phyloP scores from a whole-genome alignment of 2,329 filamentous ascomycete genomes.

The Aspergillus eucalypticola region DNA sequence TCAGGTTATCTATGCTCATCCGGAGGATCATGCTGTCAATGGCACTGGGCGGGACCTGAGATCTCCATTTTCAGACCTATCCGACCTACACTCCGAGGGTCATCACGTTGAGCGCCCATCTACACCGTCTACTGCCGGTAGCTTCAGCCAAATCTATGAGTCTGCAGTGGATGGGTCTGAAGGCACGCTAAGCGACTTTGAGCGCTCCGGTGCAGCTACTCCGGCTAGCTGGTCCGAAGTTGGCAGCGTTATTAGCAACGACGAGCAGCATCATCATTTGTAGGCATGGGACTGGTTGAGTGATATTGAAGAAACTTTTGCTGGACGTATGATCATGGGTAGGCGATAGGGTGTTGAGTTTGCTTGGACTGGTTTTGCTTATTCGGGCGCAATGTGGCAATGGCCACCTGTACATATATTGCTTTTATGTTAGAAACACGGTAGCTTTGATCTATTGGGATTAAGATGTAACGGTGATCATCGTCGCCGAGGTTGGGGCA shows the following conservation, averaged over 20 bases:
- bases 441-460: neutral
- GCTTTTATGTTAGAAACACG: neutral
- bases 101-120: constrained; percentile 33
- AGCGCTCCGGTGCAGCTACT: constrained; percentile 35
- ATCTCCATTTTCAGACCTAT: constrained; percentile 26
- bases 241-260: constrained; percentile 46
- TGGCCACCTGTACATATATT: neutral
- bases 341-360: neutral
- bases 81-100: constrained; percentile 18
- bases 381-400: neutral
- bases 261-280: constrained; percentile 36
- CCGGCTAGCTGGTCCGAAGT: constrained; percentile 49
- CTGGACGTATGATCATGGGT: neutral
- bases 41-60: constrained; percentile 17
- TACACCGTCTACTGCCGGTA: constrained; percentile 40
- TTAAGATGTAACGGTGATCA: neutral
- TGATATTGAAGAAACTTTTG: neutral
- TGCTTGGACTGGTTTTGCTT: neutral
- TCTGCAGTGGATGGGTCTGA: constrained; percentile 35
- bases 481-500: neutral
- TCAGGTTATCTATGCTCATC: constrained; percentile 37
- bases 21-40: constrained; percentile 23
- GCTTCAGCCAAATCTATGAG: constrained; percentile 40
- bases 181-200: constrained; percentile 43
- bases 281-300: neutral